Evolutionary conservation across 208 protist species (phyloP).

Genomic region (Leishmania lainsoni): DNA sequence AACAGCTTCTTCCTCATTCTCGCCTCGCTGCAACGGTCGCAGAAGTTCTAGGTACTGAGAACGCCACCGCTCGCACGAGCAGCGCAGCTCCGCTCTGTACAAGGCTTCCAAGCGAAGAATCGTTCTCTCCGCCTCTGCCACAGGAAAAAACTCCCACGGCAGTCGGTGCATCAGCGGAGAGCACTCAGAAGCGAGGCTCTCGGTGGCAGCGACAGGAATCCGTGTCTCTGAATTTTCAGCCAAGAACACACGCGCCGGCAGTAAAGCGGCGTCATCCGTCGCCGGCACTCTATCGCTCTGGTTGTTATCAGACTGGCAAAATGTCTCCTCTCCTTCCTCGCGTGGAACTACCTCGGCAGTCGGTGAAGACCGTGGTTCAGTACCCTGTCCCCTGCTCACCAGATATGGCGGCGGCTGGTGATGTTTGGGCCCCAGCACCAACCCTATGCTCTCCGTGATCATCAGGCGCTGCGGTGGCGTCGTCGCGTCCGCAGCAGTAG

Average conservation of each 20-base stretch:
- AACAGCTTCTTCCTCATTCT: not conserved
- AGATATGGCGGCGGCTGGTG: not conserved
- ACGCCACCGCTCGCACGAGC: constrained; percentile 5
- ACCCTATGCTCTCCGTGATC: not conserved
- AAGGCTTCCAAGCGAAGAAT: constrained; percentile 9
- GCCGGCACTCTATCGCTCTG: too few species aligned
- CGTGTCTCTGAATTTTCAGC: not conserved
- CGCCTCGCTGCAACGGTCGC: not conserved
- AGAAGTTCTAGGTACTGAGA: not conserved
- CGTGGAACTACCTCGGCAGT: too few species aligned
- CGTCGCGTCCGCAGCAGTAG: not conserved
- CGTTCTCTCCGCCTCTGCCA: constrained; percentile 2
- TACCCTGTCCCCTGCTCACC: not conserved
- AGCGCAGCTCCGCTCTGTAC: constrained; percentile 11
- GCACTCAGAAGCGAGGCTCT: not conserved
- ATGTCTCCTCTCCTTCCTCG: too few species aligned
- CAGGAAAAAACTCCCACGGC: constrained; percentile 26
- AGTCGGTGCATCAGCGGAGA: constrained; percentile 3
- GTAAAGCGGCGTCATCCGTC: too few species aligned
- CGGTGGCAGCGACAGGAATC: not conserved
- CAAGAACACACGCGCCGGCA: too few species aligned
- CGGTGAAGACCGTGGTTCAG: too few species aligned
- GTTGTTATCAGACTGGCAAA: too few species aligned
- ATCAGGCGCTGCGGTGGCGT: not conserved
- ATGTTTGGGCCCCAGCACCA: not conserved